These are phyloP conservation scores for Syzygium aromaticum DNA, from an alignment of 345 rosid species.

Conservation along the genomic window DNA sequence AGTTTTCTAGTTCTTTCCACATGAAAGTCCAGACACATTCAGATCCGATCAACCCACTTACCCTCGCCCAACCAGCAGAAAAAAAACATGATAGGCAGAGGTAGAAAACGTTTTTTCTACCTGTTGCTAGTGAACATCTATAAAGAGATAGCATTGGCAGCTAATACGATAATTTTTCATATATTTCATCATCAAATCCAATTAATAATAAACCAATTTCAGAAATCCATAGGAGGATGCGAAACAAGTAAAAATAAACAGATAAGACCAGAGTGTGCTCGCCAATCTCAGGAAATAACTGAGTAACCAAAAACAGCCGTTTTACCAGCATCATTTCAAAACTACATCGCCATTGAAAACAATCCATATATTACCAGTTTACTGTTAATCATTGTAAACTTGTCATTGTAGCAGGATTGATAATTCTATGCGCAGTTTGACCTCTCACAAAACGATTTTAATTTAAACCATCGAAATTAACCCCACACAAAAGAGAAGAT, in stretches of 20 bases:
- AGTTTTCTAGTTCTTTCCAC: neutral
- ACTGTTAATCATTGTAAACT: neutral
- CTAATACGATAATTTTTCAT: neutral
- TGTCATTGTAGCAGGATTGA: neutral
- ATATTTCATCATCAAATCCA: neutral
- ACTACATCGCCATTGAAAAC: neutral
- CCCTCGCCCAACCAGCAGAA: neutral
- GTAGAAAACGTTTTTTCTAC: neutral
- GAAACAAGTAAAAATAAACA: neutral
- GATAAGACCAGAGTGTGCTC: neutral
- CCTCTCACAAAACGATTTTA: neutral
- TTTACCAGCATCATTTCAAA: neutral
- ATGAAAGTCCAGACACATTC: neutral
- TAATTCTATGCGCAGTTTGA: neutral
- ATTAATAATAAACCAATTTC: neutral
- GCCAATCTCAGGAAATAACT: neutral
- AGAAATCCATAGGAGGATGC: neutral
- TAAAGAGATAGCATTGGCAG: neutral
- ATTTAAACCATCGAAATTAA: neutral
- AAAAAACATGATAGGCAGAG: neutral
- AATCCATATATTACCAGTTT: neutral
- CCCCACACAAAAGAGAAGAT: neutral
- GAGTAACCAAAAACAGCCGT: neutral
- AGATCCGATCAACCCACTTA: neutral
- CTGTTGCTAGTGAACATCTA: neutral